These are phyloP conservation scores for Coleophoma eucalyptorum DNA, from an alignment of 2,329 filamentous ascomycete genomes.

Conservation along the genomic window DNA sequence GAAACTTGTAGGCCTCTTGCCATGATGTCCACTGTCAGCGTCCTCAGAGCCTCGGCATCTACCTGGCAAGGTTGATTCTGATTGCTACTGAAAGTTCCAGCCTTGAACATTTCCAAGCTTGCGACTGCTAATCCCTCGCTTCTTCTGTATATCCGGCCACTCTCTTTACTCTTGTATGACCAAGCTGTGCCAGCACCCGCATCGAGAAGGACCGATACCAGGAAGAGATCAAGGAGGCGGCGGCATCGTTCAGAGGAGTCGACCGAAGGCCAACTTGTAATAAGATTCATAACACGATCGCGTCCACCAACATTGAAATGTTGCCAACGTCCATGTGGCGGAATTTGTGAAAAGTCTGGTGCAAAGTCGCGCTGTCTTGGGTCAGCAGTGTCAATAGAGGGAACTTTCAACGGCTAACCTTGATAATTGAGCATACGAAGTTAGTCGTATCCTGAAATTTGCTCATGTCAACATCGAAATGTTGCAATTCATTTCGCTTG, in stretches of 20 bases:
- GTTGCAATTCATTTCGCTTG: constrained; percentile 62
- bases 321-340: constrained; percentile 82
- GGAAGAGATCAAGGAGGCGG: constrained; percentile 72
- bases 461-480: constrained; percentile 67
- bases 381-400: constrained; percentile 3
- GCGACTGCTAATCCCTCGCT: constrained; percentile 84
- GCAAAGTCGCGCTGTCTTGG: constrained; percentile 60
- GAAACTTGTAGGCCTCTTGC: constrained; percentile 82
- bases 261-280: constrained; percentile 65
- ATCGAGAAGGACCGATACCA: constrained; percentile 78
- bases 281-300: constrained; percentile 67
- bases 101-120: constrained; percentile 88
- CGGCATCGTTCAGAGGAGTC: constrained; percentile 73
- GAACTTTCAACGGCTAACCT: constrained; percentile 43
- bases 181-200: constrained; percentile 87
- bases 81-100: constrained; percentile 82
- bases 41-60: constrained; percentile 75
- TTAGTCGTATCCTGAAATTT: constrained; percentile 65
- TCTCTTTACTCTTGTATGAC: constrained; percentile 90
- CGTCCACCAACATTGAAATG: constrained; percentile 79
- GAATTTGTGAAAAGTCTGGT: constrained; percentile 68
- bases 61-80: constrained; percentile 81
- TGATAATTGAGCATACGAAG: constrained; percentile 72
- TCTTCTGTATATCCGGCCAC: constrained; percentile 74
- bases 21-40: constrained; percentile 69